These are phyloP conservation scores for Naganishia friedmannii DNA, from an alignment of 768 basidiomycete genomes.

Conservation along the genomic window DNA sequence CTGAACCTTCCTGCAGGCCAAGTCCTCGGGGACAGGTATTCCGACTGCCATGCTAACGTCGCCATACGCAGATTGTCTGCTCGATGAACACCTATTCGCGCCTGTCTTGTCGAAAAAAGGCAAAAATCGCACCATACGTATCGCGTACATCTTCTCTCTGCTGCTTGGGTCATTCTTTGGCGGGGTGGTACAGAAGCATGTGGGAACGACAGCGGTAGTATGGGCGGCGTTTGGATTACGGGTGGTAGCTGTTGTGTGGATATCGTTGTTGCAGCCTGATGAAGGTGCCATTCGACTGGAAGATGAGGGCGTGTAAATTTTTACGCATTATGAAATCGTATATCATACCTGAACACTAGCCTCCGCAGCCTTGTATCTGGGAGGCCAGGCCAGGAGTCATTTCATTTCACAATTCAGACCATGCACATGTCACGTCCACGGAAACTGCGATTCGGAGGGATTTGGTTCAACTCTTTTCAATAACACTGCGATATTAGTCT, in stretches of 20 bases:
- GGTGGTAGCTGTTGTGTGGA: constrained; percentile 13
- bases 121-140: constrained; percentile 1
- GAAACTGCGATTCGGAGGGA: too few species aligned
- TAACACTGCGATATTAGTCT: too few species aligned
- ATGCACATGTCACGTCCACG: too few species aligned
- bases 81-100: constrained; percentile 22
- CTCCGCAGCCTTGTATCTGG: too few species aligned
- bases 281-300: not conserved
- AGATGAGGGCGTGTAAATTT: constrained; percentile 1
- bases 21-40: constrained; percentile 18
- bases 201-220: constrained; percentile 1
- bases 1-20: not conserved
- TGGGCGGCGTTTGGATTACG: constrained; percentile 7
- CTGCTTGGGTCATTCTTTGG: constrained; percentile 14
- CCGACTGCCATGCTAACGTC: constrained; percentile 18
- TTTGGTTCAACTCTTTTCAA: too few species aligned
- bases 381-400: too few species aligned
- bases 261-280: constrained; percentile 11
- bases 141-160: constrained; percentile 14
- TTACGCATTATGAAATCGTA: not conserved
- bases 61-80: constrained; percentile 17
- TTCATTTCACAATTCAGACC: too few species aligned
- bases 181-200: constrained; percentile 10
- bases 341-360: too few species aligned
- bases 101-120: constrained; percentile 5